These are phyloP conservation scores for Zygosaccharomyces lentus DNA, from an alignment of 805 yeast species.

Conservation along the genomic window DNA sequence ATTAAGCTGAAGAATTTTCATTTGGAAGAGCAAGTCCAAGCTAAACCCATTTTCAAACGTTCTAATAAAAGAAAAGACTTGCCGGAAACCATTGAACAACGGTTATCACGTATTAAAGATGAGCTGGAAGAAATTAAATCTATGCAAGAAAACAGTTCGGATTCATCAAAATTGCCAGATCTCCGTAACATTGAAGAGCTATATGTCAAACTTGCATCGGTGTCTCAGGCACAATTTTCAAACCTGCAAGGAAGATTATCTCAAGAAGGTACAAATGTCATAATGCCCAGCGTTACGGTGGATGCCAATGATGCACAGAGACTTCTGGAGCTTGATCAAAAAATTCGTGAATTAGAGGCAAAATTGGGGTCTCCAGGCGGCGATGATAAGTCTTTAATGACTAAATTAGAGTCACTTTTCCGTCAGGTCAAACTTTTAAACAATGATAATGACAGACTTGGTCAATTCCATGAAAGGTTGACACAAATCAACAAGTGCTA, in stretches of 20 bases:
- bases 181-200: conserved; percentile 2
- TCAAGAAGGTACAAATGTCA: background rate
- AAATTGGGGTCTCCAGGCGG: conserved; percentile 11
- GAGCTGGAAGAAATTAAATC: conserved; percentile 12
- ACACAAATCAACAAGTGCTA: conserved; percentile 27
- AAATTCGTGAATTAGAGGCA: conserved; percentile 21
- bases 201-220: background rate
- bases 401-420: conserved; percentile 31
- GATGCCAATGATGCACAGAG: conserved; percentile 13
- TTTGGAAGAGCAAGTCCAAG: background rate
- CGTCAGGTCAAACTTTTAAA: conserved; percentile 29
- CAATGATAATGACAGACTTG: conserved; percentile 23
- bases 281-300: conserved; percentile 4
- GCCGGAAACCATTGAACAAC: conserved; percentile 4
- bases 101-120: conserved; percentile 13
- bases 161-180: conserved; percentile 5
- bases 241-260: background rate
- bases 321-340: conserved; percentile 15
- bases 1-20: background rate
- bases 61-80: background rate
- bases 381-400: conserved; percentile 17
- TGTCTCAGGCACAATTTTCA: background rate
- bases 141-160: background rate
- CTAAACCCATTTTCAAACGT: background rate
- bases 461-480: conserved; percentile 19